Evolutionary conservation across 768 basidiomycete species (phyloP).

Genomic region (Naganishia friedmannii): DNA sequence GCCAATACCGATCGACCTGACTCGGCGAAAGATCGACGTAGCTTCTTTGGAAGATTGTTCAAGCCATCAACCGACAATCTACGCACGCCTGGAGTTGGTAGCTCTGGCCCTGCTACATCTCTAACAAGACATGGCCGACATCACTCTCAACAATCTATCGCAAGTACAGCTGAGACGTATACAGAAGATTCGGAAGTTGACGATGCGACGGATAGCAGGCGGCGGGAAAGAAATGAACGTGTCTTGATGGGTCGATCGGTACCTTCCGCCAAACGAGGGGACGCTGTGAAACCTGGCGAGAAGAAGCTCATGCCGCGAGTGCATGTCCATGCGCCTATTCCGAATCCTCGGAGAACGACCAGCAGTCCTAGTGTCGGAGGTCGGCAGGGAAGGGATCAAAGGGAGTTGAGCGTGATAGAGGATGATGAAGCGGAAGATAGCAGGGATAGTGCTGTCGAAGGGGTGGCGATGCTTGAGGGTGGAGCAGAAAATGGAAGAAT

Average conservation of each 20-base stretch:
- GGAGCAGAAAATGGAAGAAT: neutral
- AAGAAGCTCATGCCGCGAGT: conserved; percentile 15
- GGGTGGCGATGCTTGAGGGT: conserved; percentile 1
- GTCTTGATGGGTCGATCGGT: conserved; percentile 29
- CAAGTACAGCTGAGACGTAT: conserved; percentile 9
- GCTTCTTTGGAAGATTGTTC: conserved; percentile 9
- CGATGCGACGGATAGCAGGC: neutral
- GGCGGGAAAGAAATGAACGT: conserved; percentile 31
- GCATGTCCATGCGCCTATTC: conserved; percentile 36
- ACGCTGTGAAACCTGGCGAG: neutral
- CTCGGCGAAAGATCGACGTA: neutral
- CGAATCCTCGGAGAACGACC: conserved; percentile 36
- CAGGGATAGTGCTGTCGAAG: neutral
- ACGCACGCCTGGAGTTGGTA: neutral
- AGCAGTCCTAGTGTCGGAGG: conserved; percentile 7
- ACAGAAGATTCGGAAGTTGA: conserved; percentile 2
- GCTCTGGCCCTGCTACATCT: neutral
- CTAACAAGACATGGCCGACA: conserved; percentile 1
- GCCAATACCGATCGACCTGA: conserved; percentile 32
- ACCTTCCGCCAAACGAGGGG: neutral
- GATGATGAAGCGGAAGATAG: conserved; percentile 33
- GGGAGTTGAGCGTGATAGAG: conserved; percentile 50
- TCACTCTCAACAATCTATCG: conserved; percentile 2
- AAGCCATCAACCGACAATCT: conserved; percentile 1
- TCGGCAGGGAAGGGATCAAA: conserved; percentile 37